Conservation (phyloP, 2,329 filamentous ascomycete species). For the Hypomyces perniciosus region DNA sequence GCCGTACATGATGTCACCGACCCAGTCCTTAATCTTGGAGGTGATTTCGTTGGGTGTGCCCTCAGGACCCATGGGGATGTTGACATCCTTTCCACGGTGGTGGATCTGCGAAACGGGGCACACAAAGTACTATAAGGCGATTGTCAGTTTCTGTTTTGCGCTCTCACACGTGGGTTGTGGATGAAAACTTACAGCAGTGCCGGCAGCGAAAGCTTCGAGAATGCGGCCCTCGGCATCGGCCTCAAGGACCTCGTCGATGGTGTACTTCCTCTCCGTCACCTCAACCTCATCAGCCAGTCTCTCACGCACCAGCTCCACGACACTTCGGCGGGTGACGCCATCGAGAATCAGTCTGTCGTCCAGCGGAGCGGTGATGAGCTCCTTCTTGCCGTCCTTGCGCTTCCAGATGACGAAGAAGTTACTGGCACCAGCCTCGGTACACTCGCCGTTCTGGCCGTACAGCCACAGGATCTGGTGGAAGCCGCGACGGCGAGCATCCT, state of each 20-base stretch:
- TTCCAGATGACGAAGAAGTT: slow-evolving; percentile 89
- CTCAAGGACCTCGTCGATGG: slow-evolving; percentile 68
- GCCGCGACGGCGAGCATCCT: slow-evolving; percentile 64
- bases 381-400: slow-evolving; percentile 43
- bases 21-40: slow-evolving; percentile 58
- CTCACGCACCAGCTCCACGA: slow-evolving; percentile 65
- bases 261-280: slow-evolving; percentile 76
- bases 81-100: slow-evolving; percentile 58
- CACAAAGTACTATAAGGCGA: slow-evolving; percentile 56
- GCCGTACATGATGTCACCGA: slow-evolving; percentile 71
- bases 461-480: slow-evolving; percentile 94
- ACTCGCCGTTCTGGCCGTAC: slow-evolving; percentile 68
- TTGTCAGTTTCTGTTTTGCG: slow-evolving; percentile 15
- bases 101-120: slow-evolving; percentile 62
- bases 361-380: slow-evolving; percentile 76
- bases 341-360: slow-evolving; percentile 80
- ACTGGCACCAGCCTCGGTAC: slow-evolving; percentile 85
- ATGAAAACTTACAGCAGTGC: slow-evolving; percentile 65
- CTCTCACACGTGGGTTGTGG: background rate
- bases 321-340: slow-evolving; percentile 78
- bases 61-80: slow-evolving; percentile 53
- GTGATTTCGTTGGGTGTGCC: slow-evolving; percentile 49
- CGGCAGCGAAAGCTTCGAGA: slow-evolving; percentile 78
- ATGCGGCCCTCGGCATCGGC: slow-evolving; percentile 70
- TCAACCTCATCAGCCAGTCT: slow-evolving; percentile 56